Percentiles rank a stretch among this genome's conserved stretches.
Conservation (phyloP, 108 stramenopile genomes). For the Nitzschia sp. region DNA sequence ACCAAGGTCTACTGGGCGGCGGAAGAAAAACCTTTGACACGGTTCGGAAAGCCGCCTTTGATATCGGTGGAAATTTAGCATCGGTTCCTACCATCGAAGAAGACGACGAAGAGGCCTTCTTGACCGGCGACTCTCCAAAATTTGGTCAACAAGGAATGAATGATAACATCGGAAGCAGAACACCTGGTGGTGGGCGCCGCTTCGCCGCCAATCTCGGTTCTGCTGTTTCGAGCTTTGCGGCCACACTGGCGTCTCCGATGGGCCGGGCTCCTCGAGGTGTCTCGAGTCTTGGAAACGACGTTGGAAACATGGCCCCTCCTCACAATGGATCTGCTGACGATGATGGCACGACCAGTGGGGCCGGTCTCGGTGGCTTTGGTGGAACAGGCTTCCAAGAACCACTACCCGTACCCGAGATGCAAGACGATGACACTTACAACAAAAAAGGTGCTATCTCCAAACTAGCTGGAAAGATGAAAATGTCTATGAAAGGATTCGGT, state of each 20-base stretch:
- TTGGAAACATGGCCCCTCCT: not conserved
- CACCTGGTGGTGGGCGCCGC: not conserved
- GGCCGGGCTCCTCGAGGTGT: not conserved
- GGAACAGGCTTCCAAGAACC: conserved; percentile 21
- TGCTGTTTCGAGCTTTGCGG: not conserved
- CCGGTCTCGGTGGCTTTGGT: not conserved
- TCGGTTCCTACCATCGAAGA: conserved; percentile 19
- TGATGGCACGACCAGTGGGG: not conserved
- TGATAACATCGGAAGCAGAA: not conserved
- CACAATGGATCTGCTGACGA: not conserved
- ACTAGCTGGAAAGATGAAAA: not conserved
- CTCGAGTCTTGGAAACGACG: not conserved
- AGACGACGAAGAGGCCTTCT: conserved; percentile 29
- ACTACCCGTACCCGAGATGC: conserved; percentile 21
- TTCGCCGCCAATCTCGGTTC: not conserved
- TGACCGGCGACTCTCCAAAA: not conserved
- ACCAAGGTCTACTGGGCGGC: conserved; percentile 9
- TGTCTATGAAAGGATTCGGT: not conserved
- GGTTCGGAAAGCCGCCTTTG: not conserved
- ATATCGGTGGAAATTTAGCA: conserved; percentile 15
- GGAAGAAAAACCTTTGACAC: conserved; percentile 2
- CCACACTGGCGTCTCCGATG: not conserved
- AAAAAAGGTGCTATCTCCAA: not conserved
- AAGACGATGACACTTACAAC: not conserved
- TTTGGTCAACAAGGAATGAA: not conserved